Evolutionary conservation across 176 grass and related monocot genomes (phyloP), one percentile per base, ranked within the genome.

Genomic region (Bothriochloa decipiens): DNA sequence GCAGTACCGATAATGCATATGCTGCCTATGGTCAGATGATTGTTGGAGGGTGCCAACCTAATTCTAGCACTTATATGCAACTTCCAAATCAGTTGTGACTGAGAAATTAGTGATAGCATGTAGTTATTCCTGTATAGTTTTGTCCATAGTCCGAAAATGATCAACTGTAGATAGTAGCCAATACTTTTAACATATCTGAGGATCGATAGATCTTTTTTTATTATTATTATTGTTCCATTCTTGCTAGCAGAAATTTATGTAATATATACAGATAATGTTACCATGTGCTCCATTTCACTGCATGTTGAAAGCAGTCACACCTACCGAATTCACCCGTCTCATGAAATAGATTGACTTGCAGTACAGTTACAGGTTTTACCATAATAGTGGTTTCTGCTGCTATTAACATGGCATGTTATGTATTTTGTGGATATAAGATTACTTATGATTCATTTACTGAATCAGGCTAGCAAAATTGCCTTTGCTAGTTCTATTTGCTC

Each of bases 51-150:
- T 98, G 89, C 76, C 78, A 13, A 15, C 96, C 96, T 23, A 92
- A 98, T 87, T 88, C 84, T 53, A 89, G 89, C 88, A 98, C 93
- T 43, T 96, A 92, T 86, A 53, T 53, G 87, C 93, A 98, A n/a
- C 91, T 96, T 86, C 93, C 93, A 49, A 98, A 96, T 64, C 78
- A 82, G 79, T 63, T 83, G 80, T 87, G 71, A 87, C 84, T 69
- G 5, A 87, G 36, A 67, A 53, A 61, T 78, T 83, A 79, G 50
- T 53, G 18, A 53, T 13, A 80, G 61, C 27, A 13, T 84, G 70
- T 77, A 86, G 68, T 78, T 70, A 50, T 57, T 88, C 80, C 62
- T 87, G 75, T 87, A 91, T 70, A 84, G 77, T 76, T 76, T 16
- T 84, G 72, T 80, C 45, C 52, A 68, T 70, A 82, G 52, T 26